Base-by-base conservation (phyloP, 2,329 filamentous ascomycete species). In the Mycosphaerella arachidis region DNA sequence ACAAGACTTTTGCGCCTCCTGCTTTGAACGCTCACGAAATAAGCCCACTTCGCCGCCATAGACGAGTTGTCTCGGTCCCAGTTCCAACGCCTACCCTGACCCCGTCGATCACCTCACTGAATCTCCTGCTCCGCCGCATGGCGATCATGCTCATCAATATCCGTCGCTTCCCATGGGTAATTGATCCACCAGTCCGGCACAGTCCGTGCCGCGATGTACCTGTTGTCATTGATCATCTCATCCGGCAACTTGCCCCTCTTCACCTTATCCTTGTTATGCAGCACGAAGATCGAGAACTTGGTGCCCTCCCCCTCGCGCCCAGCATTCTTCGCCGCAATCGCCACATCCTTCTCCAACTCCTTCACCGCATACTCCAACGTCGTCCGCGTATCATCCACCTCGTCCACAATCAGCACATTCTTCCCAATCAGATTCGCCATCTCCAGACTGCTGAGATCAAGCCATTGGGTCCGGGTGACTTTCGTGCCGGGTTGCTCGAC, bases 391-490 rank as follows among this genome's bases (percentile, higher is more conserved):
- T 97, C 92, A 74, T 97, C 92, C 48, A 97, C 92, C 83, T 97
- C 92, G 73, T 96, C 92, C 35, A 96, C 92, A 65, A 96, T 96
- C 66, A 96, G 81, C 63, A 96, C 86, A 75, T 90, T 90, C 84
- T 95, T 95, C 77, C 91, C 91, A 64, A 96, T 88, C 72, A 96
- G 80, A 77, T 92, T 92, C 73, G 86, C 84, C 88, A 96, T 94
- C 77, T 92, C 87, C 66, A 96, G 84, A 52, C 88, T 88, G 66
- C 84, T 90, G 62, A 99, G 81, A 76, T 99, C 94, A 59, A 99
- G 86, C 94, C 94, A 99, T 84, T 99, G 94, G 43, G 94, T 97
- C 69, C 94, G 90, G 46, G 91, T 97, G 69, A 99, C 94, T 80
- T 95, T 94, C 67, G 91, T 97, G 67, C 93, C 93, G 48, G 89